Base-by-base conservation (phyloP, 768 basidiomycete species). In the Panellus pusillus region DNA sequence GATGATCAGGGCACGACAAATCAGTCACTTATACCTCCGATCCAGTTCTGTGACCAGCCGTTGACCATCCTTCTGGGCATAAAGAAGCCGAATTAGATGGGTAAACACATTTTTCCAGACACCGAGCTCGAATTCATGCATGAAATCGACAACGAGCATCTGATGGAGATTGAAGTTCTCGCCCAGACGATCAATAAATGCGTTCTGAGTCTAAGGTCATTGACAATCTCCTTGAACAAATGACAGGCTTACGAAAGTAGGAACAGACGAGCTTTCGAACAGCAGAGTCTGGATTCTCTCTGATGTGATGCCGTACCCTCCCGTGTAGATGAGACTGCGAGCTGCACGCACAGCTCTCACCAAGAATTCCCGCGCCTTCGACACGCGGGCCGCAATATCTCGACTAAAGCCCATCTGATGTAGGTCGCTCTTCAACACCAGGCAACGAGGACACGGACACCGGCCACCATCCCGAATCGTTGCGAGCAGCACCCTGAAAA, bases 81-180 rank as follows among this genome's bases (percentile, higher is more conserved):
- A 43, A 9, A 75, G 46, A 9, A 76, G 63, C 0, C 66, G 66
- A 7, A 74, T 64, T 1, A 75, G 65, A 37, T 76, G 74, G 0
- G 53, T 65, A 7, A 75, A 60, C 0, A 73, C 27, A 0, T 61
- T 56, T 40, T 72, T 75, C 70, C 72, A 75, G 1, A 72, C 65
- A 0, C 75, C 72, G 0, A 74, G 55, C 41, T 74, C 70, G 49
- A 72, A 55, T 51, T 75, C 72, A 47, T 75, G 75, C 60, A 76
- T 60, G 1, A 73, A 49, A 47, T 77, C 74, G 13, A 69, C 63
- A 0, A 69, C 66, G 0, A 72, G 52, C 39, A 72, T 56, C 2
- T 13, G 15, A 43, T 64, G 70, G 3, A 70, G 44, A 29, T 72
- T 52, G 41, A 72, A 63, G 2, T 54, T 63, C 13, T 17, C 4